phyloP scores from a whole-genome alignment of 371 early-diverging fungal species.

The Phascolomyces articulosus region DNA sequence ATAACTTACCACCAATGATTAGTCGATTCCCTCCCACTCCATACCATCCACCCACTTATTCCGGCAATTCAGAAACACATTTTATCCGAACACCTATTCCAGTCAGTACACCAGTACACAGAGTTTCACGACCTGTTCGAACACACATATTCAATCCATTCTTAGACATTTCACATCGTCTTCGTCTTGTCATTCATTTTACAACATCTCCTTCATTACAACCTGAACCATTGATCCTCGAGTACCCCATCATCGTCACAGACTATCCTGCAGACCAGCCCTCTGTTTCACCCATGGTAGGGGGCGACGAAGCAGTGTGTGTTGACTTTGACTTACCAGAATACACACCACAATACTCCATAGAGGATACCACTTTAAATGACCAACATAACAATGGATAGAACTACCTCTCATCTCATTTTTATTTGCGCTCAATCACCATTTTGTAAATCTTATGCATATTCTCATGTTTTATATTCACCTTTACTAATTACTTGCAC shows the following conservation, averaged over 20 bases:
- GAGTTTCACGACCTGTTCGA: slow-evolving; percentile 24
- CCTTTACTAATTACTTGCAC: too few species aligned
- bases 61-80: slow-evolving; percentile 41
- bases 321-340: slow-evolving; percentile 52
- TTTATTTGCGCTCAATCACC: too few species aligned
- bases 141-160: slow-evolving; percentile 46
- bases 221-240: slow-evolving; percentile 27
- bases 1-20: slow-evolving; percentile 38
- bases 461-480: too few species aligned
- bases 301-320: slow-evolving; percentile 46
- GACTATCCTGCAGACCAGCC: slow-evolving; percentile 30
- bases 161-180: slow-evolving; percentile 43
- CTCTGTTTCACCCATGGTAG: slow-evolving; percentile 8
- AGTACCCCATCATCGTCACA: slow-evolving; percentile 50
- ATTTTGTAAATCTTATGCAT: too few species aligned
- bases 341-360: slow-evolving; percentile 51
- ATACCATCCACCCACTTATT: slow-evolving; percentile 42
- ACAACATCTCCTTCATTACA: slow-evolving; percentile 11
- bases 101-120: slow-evolving; percentile 12
- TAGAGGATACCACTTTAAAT: too few species aligned
- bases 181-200: slow-evolving; percentile 37
- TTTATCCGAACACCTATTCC: slow-evolving; percentile 43
- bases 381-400: too few species aligned
- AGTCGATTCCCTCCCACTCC: slow-evolving; percentile 34
- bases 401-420: too few species aligned